Evolutionary conservation across 2,329 filamentous ascomycete species (phyloP).

Genomic region (Neophaeococcomyces aloes): DNA sequence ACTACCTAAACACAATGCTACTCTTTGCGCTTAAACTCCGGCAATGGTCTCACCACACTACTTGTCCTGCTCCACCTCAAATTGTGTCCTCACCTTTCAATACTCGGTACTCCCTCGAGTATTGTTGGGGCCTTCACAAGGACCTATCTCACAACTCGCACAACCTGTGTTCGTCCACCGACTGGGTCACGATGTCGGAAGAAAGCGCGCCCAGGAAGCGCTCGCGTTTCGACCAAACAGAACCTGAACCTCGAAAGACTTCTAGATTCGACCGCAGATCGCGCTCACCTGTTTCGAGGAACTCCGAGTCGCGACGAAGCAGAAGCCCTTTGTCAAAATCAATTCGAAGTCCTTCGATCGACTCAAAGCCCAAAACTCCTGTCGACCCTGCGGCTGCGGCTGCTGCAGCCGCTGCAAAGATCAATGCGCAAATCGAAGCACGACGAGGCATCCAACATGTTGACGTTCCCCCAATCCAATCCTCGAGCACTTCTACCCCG

Average conservation of each 20-base stretch:
- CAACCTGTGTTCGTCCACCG: not conserved
- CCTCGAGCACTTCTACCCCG: constrained; percentile 35
- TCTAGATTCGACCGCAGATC: constrained; percentile 90
- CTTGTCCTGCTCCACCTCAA: no score
- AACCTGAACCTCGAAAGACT: constrained; percentile 62
- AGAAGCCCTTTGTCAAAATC: constrained; percentile 63
- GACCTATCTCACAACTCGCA: not conserved
- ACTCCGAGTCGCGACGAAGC: constrained; percentile 60
- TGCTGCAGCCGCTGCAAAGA: constrained; percentile 81
- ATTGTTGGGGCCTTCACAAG: not conserved
- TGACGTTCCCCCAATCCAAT: constrained; percentile 70
- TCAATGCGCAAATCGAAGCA: constrained; percentile 72
- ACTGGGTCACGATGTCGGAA: constrained; percentile 16
- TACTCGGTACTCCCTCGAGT: no score
- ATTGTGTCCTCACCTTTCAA: no score
- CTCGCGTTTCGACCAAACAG: constrained; percentile 88
- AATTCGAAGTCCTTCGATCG: constrained; percentile 37
- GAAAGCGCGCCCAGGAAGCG: constrained; percentile 47
- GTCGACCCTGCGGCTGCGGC: constrained; percentile 61
- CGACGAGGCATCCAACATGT: constrained; percentile 86
- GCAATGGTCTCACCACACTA: no score
- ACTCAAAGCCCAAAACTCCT: constrained; percentile 37
- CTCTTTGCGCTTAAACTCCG: no score
- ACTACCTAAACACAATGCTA: no score
- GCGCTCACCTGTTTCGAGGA: constrained; percentile 61